These are phyloP conservation scores for Exophiala aquamarina DNA, from an alignment of 2,329 filamentous ascomycete species.

Conservation along the genomic window DNA sequence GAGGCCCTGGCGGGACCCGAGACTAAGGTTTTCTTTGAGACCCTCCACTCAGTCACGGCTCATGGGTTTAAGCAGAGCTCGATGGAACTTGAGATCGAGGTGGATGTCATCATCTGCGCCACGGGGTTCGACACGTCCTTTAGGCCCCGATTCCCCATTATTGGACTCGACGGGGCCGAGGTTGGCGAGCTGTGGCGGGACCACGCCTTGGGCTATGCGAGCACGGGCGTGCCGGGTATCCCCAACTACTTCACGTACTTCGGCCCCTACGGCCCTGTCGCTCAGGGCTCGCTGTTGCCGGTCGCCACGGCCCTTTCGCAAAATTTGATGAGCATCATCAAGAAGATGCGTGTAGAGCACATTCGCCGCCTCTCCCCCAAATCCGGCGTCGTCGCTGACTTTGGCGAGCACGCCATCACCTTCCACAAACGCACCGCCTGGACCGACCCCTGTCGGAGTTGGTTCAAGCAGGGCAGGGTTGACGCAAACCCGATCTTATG, in stretches of 20 bases:
- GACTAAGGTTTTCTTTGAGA: slow-evolving; percentile 21
- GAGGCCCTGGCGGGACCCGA: slow-evolving; percentile 30
- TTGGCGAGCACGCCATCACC: slow-evolving; percentile 38
- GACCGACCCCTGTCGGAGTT: slow-evolving; percentile 2
- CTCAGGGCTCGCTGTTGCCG: slow-evolving; percentile 42
- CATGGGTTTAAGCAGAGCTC: slow-evolving; percentile 27
- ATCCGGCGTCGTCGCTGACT: slow-evolving; percentile 31
- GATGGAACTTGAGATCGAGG: slow-evolving; percentile 31
- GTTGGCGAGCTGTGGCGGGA: slow-evolving; percentile 1
- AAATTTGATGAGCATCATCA: slow-evolving; percentile 38
- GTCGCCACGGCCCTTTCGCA: slow-evolving; percentile 40
- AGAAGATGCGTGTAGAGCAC: slow-evolving; percentile 38
- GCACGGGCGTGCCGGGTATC: slow-evolving; percentile 8
- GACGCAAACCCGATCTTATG: slow-evolving; percentile 25
- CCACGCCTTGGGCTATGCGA: slow-evolving; percentile 1
- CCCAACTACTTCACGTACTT: slow-evolving; percentile 37
- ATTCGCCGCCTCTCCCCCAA: background rate
- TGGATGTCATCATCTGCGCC: slow-evolving; percentile 32
- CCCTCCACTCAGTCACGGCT: slow-evolving; percentile 4
- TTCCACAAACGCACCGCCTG: slow-evolving; percentile 35
- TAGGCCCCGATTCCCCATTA: slow-evolving; percentile 9
- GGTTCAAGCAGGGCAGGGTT: slow-evolving; percentile 31
- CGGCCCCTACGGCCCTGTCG: slow-evolving; percentile 43
- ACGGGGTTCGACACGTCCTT: slow-evolving; percentile 15
- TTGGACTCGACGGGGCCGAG: slow-evolving; percentile 3